Conservation (phyloP, 371 early-diverging fungal genomes). For the Actinomortierella wolfii region DNA sequence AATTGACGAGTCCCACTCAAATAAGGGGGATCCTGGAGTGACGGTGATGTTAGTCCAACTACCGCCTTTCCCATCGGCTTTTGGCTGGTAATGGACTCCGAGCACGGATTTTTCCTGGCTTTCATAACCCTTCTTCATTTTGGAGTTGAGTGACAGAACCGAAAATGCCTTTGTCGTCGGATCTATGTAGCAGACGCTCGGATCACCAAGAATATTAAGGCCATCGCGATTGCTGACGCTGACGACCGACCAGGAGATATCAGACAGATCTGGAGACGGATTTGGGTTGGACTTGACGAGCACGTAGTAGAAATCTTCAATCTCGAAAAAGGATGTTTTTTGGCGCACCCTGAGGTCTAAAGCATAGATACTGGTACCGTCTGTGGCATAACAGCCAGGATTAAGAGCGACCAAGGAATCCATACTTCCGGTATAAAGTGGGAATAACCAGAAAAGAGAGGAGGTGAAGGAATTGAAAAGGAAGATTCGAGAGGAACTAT, state of each 20-base stretch:
- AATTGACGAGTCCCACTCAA: slow-evolving; percentile 5
- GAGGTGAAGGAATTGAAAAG: slow-evolving; percentile 6
- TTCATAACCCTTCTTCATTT: too few relatives aligned
- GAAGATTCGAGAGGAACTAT: slow-evolving; percentile 6
- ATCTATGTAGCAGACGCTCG: too few relatives aligned
- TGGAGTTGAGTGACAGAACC: too few relatives aligned
- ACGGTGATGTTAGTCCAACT: slow-evolving; percentile 3
- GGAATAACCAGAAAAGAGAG: too few relatives aligned
- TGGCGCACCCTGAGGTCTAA: slow-evolving; percentile 5
- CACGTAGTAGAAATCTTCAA: slow-evolving; percentile 2
- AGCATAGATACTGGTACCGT: slow-evolving; percentile 5
- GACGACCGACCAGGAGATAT: slow-evolving; percentile 7
- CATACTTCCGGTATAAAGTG: too few relatives aligned
- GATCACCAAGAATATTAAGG: slow-evolving; percentile 4
- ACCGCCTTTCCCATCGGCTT: slow-evolving; percentile 3
- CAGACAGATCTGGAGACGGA: slow-evolving; percentile 5
- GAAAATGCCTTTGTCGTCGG: too few relatives aligned
- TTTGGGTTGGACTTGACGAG: slow-evolving; percentile 7
- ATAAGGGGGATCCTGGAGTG: slow-evolving; percentile 5
- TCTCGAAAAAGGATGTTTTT: slow-evolving; percentile 6
- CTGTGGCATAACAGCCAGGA: slow-evolving; percentile 3
- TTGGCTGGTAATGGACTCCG: slow-evolving; percentile 6
- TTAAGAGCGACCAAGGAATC: slow-evolving; percentile 7
- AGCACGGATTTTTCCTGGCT: neutral
- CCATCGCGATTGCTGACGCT: slow-evolving; percentile 2